Percentiles rank a stretch among this genome's conserved stretches.
These are phyloP conservation scores for Dichomitus squalens DNA, from an alignment of 1,284 basidiomycete species.

Conservation along the genomic window DNA sequence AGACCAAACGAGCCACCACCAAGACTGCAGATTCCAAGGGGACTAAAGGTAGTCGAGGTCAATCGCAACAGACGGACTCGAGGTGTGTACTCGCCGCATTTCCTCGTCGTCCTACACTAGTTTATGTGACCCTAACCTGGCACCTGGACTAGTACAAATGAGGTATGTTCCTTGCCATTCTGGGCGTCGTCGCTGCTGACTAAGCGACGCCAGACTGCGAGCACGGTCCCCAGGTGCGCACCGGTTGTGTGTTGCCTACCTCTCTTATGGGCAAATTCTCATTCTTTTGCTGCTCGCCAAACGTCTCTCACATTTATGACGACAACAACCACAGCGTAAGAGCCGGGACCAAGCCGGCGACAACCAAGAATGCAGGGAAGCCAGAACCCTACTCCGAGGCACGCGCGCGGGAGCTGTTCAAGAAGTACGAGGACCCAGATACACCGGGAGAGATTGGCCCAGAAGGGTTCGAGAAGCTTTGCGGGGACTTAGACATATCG, in stretches of 20 bases:
- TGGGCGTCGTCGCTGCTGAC: constrained; percentile 18
- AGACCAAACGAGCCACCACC: constrained; percentile 24
- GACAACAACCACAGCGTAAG: constrained; percentile 13
- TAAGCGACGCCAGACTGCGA: constrained; percentile 20
- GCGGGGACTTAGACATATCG: constrained; percentile 62
- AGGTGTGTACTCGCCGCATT: neutral
- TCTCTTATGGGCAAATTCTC: constrained; percentile 27
- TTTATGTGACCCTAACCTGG: constrained; percentile 22
- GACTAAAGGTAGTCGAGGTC: constrained; percentile 17
- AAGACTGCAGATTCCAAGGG: constrained; percentile 33
- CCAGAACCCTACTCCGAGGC: constrained; percentile 51
- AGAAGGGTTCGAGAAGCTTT: constrained; percentile 68
- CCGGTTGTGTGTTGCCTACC: neutral
- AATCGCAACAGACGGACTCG: constrained; percentile 4
- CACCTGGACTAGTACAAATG: constrained; percentile 15
- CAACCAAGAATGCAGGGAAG: constrained; percentile 23
- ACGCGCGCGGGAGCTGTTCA: constrained; percentile 59
- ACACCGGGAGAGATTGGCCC: constrained; percentile 60
- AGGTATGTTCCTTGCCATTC: constrained; percentile 21
- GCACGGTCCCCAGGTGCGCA: constrained; percentile 13
- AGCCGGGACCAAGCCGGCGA: constrained; percentile 7
- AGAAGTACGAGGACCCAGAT: constrained; percentile 62
- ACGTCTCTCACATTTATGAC: constrained; percentile 5
- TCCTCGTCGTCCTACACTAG: neutral
- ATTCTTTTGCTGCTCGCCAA: constrained; percentile 24